Evolutionary conservation across 2,329 filamentous ascomycete species (phyloP).

Genomic region (Talaromyces sp.): DNA sequence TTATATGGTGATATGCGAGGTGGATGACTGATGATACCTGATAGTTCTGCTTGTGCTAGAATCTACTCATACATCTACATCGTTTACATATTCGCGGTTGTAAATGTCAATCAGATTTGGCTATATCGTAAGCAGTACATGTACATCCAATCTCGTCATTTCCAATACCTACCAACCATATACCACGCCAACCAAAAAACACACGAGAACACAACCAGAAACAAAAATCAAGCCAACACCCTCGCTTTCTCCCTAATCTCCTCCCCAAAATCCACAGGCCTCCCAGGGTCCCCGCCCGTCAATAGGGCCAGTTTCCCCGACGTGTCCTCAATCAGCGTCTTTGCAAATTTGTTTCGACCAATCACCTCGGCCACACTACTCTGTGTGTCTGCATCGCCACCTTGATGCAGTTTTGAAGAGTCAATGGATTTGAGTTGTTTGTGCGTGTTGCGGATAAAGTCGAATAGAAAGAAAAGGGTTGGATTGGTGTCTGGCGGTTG

Average conservation of each 20-base stretch:
- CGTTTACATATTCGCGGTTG: neutral
- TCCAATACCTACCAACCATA: neutral
- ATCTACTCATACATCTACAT: neutral
- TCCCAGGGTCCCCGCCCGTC: constrained; percentile 23
- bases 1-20: neutral
- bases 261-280: constrained; percentile 24
- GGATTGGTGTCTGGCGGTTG: constrained; percentile 26
- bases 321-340: constrained; percentile 21
- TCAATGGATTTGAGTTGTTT: constrained; percentile 28
- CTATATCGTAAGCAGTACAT: neutral
- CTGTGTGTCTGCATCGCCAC: constrained; percentile 17
- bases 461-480: constrained; percentile 51
- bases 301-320: constrained; percentile 25
- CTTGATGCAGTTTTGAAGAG: constrained; percentile 17
- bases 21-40: neutral
- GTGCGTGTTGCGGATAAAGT: constrained; percentile 68
- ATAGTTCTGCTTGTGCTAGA: neutral
- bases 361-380: constrained; percentile 20
- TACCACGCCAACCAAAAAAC: neutral
- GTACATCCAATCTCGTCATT: neutral
- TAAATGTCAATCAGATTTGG: neutral
- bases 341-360: constrained; percentile 26
- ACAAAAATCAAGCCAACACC: constrained; percentile 12
- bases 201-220: neutral
- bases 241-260: constrained; percentile 22